Evolutionary conservation across 345 rosid genomes (phyloP), one percentile per base, ranked within the genome.

Genomic region (Salix purpurea): DNA sequence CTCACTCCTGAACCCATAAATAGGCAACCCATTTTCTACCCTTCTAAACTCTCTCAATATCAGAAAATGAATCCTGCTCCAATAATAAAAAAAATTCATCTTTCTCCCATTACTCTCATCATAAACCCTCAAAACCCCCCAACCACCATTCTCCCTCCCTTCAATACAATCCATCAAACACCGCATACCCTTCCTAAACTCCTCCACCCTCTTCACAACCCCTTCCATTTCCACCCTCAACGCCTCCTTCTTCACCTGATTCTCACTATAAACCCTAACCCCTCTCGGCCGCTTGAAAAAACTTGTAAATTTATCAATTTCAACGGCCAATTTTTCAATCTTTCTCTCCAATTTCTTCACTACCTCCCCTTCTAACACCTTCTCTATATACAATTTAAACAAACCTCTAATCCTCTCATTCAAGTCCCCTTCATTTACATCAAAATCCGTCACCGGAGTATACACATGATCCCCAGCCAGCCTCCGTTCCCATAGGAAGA

Each of bases 1-100:
- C 44, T 78, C 85, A 64, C 70, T 79, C 76, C 97, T 77, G 72
- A 72, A 71, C 18, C 89, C 84, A 34, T 91, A 94, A 58, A 94
- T 89, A 6, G 98, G 98, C 61, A 92, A 72, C 12, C 94, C 94
- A 86, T 87, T 90, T 46, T 90, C 89, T 4, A 93, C 82, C 84
- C 97, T 85, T 76, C 87, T 83, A 83, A 91, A 86, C 83, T 92
- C 98, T 78, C 96, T 88, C 50, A 86, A 72, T 65, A 92, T 70
- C 61, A 94, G 32, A 56, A 58, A 61, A 67, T 91, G 88, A 34
- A 89, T 78, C 68, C 84, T 86, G 62, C 58, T 71, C 98, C 97
- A 92, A 80, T 88, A 80, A 60, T 72, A 71, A 6, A 52, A 52
- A 18, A 52, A 2, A 18, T 3, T 0, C 23, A 52, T 52, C 58